These are phyloP conservation scores for Phytophthora hybrid DNA, from an alignment of 352 stramenopile genomes.

Conservation along the genomic window DNA sequence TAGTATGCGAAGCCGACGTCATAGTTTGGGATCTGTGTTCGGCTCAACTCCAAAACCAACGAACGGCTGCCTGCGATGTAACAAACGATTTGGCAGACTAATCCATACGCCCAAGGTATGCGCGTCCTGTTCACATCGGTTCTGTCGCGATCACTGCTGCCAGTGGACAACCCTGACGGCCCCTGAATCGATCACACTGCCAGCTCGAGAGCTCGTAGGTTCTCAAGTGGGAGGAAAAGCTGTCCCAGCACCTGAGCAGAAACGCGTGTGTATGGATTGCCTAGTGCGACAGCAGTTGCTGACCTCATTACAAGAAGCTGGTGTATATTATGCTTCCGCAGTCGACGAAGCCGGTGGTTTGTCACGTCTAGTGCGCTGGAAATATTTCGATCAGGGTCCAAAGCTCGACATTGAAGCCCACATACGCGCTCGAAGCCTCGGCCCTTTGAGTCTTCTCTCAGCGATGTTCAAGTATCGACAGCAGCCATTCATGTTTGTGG, in stretches of 20 bases:
- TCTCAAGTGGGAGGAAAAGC: conserved; percentile 15
- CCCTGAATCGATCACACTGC: conserved; percentile 23
- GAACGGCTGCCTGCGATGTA: conserved; percentile 51
- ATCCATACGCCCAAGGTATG: conserved; percentile 59
- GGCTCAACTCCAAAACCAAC: conserved; percentile 10
- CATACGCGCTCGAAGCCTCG: conserved; percentile 51
- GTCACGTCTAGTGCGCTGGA: conserved; percentile 61
- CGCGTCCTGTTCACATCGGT: conserved; percentile 55
- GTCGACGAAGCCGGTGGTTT: conserved; percentile 63
- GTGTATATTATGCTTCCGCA: conserved; percentile 45
- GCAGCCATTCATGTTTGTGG: conserved; percentile 74
- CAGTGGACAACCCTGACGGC: conserved; percentile 30
- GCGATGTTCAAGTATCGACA: conserved; percentile 76
- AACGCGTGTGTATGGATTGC: conserved; percentile 62
- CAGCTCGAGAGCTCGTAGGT: conserved; percentile 3
- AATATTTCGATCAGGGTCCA: conserved; percentile 60
- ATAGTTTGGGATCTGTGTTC: conserved; percentile 32
- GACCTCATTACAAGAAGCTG: conserved; percentile 45
- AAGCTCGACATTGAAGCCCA: conserved; percentile 54
- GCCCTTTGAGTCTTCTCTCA: conserved; percentile 59
- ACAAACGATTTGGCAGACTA: conserved; percentile 53
- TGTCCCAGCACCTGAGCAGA: conserved; percentile 8
- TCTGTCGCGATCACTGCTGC: conserved; percentile 61
- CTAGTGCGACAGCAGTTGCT: conserved; percentile 63
- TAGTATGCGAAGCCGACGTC: conserved; percentile 20